Conservation (phyloP, 2,329 filamentous ascomycete genomes). For the Colletotrichum siamense region DNA sequence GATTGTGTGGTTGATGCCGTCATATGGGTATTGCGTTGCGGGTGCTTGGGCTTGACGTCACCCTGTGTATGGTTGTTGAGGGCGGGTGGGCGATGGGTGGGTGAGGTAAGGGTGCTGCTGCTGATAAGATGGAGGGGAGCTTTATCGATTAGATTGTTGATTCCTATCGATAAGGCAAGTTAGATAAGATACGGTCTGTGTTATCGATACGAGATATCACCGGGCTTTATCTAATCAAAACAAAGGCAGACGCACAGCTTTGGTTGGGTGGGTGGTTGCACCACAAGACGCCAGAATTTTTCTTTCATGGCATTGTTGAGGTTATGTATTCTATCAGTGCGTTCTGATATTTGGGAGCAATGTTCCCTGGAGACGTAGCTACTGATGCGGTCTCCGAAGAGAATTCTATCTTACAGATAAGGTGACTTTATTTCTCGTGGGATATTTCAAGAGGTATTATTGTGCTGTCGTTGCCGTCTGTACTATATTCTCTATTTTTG, state of each 20-base stretch:
- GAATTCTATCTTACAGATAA: too few species aligned
- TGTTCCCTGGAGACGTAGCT: not conserved
- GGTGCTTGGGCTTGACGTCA: conserved; percentile 15
- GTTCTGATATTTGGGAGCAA: not conserved
- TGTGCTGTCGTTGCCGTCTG: not conserved
- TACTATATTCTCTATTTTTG: not conserved
- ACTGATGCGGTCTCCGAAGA: not conserved
- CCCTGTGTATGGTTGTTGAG: not conserved
- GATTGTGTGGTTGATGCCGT: conserved; percentile 18
- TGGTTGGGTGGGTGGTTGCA: not conserved
- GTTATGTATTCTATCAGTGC: not conserved
- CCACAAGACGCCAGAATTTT: not conserved
- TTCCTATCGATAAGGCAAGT: not conserved
- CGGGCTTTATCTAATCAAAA: not conserved
- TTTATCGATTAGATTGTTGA: not conserved
- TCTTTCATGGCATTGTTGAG: not conserved
- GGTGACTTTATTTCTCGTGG: not conserved
- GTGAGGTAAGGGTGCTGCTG: not conserved
- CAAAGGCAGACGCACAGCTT: not conserved
- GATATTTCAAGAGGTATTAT: not conserved
- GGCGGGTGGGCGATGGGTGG: not conserved
- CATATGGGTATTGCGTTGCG: not conserved
- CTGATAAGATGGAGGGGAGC: not conserved
- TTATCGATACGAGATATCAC: not conserved
- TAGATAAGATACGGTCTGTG: too few species aligned